Base-by-base conservation (phyloP, 2,329 filamentous ascomycete genomes). In the Ceratocystis smalleyi region DNA sequence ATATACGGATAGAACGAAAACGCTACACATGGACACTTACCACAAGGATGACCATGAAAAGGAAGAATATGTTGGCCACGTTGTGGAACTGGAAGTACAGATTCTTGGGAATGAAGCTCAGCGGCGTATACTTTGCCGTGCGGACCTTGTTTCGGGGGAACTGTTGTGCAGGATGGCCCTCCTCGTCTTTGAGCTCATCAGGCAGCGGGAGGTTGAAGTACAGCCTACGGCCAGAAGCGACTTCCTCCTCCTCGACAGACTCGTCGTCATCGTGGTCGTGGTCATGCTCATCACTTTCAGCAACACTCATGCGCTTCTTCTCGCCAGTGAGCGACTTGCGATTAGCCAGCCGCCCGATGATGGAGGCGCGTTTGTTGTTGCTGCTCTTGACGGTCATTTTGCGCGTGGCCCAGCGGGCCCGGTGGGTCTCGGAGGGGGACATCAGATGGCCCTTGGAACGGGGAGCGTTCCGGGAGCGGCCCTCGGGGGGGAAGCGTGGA, bases 51-150 rank as follows among this genome's bases (percentile, higher is more conserved):
- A 96, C 91, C 70, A 92, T 82, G 76, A 97, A 96, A 70, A 97
- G 79, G 81, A 99, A 99, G 77, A 97, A 99, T 63, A 97, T 87
- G 74, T 99, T 99, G 72, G 94, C 94, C 71, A 99, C 87, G 72
- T 97, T 97, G 76, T 99, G 92, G 73, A 99, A 97, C 75, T 99
- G 95, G 69, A 95, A 89, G 84, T 87, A 99, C 71, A 99, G 73
- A 75, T 99, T 97, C 78, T 97, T 97, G 15, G 94, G 94, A 32
- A 99, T 75, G 75, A 99, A 99, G 67, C 89, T 95, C 68, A 99
- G 75, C 7, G 95, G 87, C 6, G 94, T 99, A 75, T 99, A 99
- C 76, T 97, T 99, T 66, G 94, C 89, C 2, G 94, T 99, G 70
- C 95, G 83, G 73, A 99, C 96, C 80, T 99, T 99, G 79, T 99